These are phyloP conservation scores for Orbilia blumenaviensis DNA, from an alignment of 2,329 filamentous ascomycete species.

Conservation along the genomic window DNA sequence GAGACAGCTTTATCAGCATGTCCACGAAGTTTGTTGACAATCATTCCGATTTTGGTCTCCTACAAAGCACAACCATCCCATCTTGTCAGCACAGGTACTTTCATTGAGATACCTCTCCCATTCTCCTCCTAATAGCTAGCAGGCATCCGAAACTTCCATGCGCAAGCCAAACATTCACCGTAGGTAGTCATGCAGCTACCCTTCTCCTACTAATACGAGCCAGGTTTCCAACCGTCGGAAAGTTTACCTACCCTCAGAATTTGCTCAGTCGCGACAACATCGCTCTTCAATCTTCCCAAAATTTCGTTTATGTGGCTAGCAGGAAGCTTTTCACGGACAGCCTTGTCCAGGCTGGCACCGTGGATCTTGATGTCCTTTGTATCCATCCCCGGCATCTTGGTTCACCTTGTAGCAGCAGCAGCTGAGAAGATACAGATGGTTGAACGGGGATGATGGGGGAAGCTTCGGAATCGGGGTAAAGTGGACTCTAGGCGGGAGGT, in stretches of 20 bases:
- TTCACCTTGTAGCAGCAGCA: background rate
- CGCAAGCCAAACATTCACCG: background rate
- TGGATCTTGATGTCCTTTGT: conserved; percentile 80
- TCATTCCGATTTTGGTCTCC: conserved; percentile 89
- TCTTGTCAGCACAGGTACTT: background rate
- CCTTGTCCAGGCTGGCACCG: conserved; percentile 82
- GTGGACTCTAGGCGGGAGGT: background rate
- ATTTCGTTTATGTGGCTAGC: conserved; percentile 75
- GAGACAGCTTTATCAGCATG: conserved; percentile 85
- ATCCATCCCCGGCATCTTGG: conserved; percentile 69
- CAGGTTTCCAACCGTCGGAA: background rate
- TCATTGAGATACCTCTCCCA: background rate
- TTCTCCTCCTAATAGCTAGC: background rate
- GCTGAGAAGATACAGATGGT: background rate
- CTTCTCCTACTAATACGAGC: background rate
- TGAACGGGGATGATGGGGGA: background rate
- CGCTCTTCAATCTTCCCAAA: conserved; percentile 79
- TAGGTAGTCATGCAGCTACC: conserved; percentile 1
- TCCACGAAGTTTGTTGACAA: conserved; percentile 80
- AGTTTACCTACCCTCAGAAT: conserved; percentile 74
- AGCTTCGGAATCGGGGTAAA: background rate
- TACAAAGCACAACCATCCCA: conserved; percentile 58
- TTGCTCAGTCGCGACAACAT: conserved; percentile 85
- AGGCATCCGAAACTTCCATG: background rate
- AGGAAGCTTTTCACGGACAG: conserved; percentile 77